Conservation (phyloP, 2,329 filamentous ascomycete species). For the Diplodia scrobiculata region DNA sequence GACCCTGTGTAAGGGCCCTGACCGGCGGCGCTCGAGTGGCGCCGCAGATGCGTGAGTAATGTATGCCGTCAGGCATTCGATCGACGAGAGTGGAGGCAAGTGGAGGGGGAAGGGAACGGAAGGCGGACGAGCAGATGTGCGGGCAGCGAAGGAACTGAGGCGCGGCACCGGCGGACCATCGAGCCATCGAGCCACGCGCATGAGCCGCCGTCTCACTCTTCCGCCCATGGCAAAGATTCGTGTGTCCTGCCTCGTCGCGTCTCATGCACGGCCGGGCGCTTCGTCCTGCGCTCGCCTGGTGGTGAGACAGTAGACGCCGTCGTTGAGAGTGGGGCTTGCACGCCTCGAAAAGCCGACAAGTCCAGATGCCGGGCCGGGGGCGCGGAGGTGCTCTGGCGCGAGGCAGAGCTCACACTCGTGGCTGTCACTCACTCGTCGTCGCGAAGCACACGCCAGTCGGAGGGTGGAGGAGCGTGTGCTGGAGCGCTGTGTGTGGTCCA, state of each 20-base stretch:
- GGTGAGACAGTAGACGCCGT: slow-evolving; percentile 26
- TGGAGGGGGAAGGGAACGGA: slow-evolving; percentile 4
- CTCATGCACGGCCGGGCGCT: slow-evolving; percentile 23
- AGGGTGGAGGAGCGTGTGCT: slow-evolving; percentile 11
- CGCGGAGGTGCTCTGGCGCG: background rate
- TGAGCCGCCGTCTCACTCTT: slow-evolving; percentile 13
- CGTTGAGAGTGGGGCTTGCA: slow-evolving; percentile 21
- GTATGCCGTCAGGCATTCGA: slow-evolving; percentile 16
- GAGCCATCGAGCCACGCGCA: slow-evolving; percentile 1
- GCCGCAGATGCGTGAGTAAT: slow-evolving; percentile 14
- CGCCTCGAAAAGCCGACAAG: slow-evolving; percentile 18
- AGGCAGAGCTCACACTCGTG: slow-evolving; percentile 1
- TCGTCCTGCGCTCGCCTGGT: slow-evolving; percentile 5
- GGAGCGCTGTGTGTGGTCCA: slow-evolving; percentile 14
- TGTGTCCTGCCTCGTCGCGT: slow-evolving; percentile 17
- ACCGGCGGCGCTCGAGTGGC: slow-evolving; percentile 13
- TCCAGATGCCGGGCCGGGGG: background rate
- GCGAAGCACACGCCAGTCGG: slow-evolving; percentile 11
- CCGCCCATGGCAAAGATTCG: background rate
- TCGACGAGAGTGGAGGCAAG: background rate
- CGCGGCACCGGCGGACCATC: background rate
- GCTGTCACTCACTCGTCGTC: slow-evolving; percentile 12
- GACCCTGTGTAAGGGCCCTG: slow-evolving; percentile 20
- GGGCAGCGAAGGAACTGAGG: background rate
- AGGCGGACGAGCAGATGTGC: background rate